Conservation (phyloP, 108 stramenopile genomes). For the Skeletonema menzelii region DNA sequence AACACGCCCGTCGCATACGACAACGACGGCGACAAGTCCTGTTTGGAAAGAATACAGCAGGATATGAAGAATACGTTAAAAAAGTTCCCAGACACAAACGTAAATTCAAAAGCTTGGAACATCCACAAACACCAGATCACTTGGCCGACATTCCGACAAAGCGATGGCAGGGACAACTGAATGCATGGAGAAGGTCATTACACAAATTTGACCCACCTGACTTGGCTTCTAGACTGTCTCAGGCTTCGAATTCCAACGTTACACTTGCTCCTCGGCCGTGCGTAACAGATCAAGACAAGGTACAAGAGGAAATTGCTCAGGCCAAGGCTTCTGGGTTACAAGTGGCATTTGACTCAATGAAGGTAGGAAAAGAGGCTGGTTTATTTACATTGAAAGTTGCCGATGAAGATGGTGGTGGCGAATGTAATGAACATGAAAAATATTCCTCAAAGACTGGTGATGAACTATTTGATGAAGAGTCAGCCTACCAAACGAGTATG, state of each 20-base stretch:
- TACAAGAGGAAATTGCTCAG: constrained; percentile 34
- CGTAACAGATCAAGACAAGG: constrained; percentile 17
- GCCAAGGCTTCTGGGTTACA: constrained; percentile 41
- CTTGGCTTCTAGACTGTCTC: constrained; percentile 16
- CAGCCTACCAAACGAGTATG: constrained; percentile 30
- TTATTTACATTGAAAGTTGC: constrained; percentile 21
- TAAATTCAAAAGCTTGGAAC: constrained; percentile 54
- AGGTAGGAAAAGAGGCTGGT: constrained; percentile 19
- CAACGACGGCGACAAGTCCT: constrained; percentile 67
- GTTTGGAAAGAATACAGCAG: constrained; percentile 82
- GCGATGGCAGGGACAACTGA: constrained; percentile 75
- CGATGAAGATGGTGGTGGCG: constrained; percentile 6
- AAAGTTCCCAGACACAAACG: constrained; percentile 69
- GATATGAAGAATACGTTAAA: constrained; percentile 71
- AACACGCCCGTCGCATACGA: constrained; percentile 58
- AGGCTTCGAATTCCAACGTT: constrained; percentile 7
- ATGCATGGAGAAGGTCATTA: constrained; percentile 77
- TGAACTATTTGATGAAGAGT: constrained; percentile 36
- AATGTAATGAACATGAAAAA: constrained; percentile 4
- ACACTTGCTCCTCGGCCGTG: constrained; percentile 34
- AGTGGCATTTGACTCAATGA: constrained; percentile 41
- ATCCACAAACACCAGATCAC: constrained; percentile 79
- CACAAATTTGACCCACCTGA: constrained; percentile 82
- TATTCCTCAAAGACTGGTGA: background rate
- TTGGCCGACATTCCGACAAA: constrained; percentile 72